These are phyloP conservation scores for Pyrenophora graminea DNA, from an alignment of 2,329 filamentous ascomycete species.

Conservation along the genomic window DNA sequence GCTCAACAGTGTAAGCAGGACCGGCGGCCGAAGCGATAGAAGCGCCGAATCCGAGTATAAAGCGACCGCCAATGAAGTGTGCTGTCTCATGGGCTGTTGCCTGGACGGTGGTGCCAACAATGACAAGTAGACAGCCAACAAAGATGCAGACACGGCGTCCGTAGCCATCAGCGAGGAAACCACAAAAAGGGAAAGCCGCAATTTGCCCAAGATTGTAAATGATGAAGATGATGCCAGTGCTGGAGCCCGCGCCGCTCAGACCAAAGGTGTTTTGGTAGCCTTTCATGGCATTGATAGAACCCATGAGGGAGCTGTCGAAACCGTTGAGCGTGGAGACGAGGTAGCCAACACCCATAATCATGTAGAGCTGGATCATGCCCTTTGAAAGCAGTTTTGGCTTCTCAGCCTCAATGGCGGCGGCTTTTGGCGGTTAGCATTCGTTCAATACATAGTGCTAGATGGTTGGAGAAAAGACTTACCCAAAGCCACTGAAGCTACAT, in stretches of 20 bases:
- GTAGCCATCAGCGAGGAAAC: constrained; percentile 47
- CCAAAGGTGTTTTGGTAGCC: constrained; percentile 57
- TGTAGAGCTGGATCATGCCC: constrained; percentile 40
- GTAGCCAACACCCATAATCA: constrained; percentile 42
- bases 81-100: constrained; percentile 52
- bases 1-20: constrained; percentile 63
- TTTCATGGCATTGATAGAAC: constrained; percentile 59
- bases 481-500: constrained; percentile 38
- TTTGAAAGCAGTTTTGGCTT: constrained; percentile 37
- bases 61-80: constrained; percentile 58
- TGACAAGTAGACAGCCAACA: constrained; percentile 57
- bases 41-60: constrained; percentile 54
- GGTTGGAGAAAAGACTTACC: constrained; percentile 16
- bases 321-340: constrained; percentile 44
- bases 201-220: constrained; percentile 57
- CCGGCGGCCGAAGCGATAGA: constrained; percentile 61
- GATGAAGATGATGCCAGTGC: constrained; percentile 54
- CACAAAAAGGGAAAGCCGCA: constrained; percentile 53
- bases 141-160: constrained; percentile 62
- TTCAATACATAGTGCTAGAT: background rate
- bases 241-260: constrained; percentile 53
- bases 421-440: constrained; percentile 18
- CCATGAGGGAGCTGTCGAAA: constrained; percentile 48
- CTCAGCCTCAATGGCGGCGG: constrained; percentile 40
- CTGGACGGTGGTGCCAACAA: constrained; percentile 59